These are phyloP conservation scores for Myxozyma mucilagina DNA, from an alignment of 805 yeast species.

Conservation along the genomic window DNA sequence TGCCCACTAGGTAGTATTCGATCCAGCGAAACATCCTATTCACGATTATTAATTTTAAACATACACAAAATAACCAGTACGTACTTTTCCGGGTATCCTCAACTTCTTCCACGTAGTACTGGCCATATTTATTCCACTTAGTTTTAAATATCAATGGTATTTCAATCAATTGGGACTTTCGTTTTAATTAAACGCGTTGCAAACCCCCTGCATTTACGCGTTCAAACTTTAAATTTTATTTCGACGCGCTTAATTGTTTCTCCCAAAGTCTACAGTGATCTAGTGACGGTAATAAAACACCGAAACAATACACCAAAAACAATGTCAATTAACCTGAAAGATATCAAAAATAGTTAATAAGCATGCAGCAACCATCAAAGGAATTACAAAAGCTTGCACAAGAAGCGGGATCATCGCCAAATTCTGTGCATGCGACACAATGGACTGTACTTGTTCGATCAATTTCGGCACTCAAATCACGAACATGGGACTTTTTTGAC, in stretches of 20 bases:
- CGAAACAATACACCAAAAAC: neutral
- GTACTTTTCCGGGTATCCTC: conserved; percentile 11
- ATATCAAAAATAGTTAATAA: too few relatives aligned
- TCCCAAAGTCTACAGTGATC: neutral
- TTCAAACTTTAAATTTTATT: neutral
- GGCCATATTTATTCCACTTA: neutral
- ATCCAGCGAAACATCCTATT: conserved; percentile 56
- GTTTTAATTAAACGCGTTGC: neutral
- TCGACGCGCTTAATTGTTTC: neutral
- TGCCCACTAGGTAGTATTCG: conserved; percentile 82
- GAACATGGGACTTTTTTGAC: conserved; percentile 16
- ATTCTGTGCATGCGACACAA: neutral
- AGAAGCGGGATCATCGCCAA: neutral
- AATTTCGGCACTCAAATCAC: conserved; percentile 8
- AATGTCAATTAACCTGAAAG: neutral
- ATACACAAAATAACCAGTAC: neutral
- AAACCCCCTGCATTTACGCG: neutral
- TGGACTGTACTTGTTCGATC: conserved; percentile 17
- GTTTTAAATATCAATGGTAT: neutral
- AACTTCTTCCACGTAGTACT: conserved; percentile 5
- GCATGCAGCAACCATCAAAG: neutral
- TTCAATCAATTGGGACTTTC: too few relatives aligned
- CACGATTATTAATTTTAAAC: neutral
- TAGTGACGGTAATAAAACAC: neutral
- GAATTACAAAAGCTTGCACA: neutral